A percentile compares a stretch with the other conserved stretches of the same genome.
These are phyloP conservation scores for Neonectria punicea DNA, from an alignment of 2,329 filamentous ascomycete species.

Conservation along the genomic window DNA sequence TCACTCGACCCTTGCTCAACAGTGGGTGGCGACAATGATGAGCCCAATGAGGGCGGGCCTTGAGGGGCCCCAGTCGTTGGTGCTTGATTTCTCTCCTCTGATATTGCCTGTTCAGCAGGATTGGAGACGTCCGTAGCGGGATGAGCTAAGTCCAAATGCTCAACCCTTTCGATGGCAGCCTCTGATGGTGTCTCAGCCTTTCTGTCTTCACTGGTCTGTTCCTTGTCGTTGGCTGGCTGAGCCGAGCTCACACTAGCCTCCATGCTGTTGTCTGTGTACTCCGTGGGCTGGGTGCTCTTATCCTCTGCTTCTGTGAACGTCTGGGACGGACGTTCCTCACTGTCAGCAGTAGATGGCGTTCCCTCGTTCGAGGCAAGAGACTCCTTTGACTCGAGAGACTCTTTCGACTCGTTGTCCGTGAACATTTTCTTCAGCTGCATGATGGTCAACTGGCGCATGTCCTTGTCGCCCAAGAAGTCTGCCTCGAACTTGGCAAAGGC, in stretches of 20 bases:
- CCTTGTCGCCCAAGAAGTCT: conserved; percentile 95
- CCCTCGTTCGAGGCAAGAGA: conserved; percentile 78
- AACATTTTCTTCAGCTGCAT: conserved; percentile 96
- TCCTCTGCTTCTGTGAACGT: conserved; percentile 59
- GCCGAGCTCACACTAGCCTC: conserved; percentile 46
- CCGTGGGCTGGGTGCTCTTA: conserved; percentile 57
- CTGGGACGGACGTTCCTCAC: conserved; percentile 59
- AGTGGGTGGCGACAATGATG: conserved; percentile 36
- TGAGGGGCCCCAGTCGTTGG: conserved; percentile 15
- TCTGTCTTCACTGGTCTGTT: conserved; percentile 41
- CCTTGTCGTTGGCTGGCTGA: conserved; percentile 39
- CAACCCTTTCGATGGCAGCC: conserved; percentile 57
- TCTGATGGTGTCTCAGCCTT: conserved; percentile 47
- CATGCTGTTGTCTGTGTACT: conserved; percentile 49
- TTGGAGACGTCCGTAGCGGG: conserved; percentile 45
- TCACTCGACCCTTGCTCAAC: conserved; percentile 9
- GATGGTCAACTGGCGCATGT: conserved; percentile 90
- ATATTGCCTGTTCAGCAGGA: conserved; percentile 20
- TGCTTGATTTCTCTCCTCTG: conserved; percentile 14
- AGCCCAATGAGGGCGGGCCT: conserved; percentile 27
- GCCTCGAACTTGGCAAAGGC: conserved; percentile 91
- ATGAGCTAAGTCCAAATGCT: conserved; percentile 61
- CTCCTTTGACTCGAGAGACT: conserved; percentile 82
- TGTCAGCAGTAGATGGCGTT: conserved; percentile 63
- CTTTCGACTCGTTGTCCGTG: conserved; percentile 85